Evolutionary conservation across 2,329 filamentous ascomycete genomes (phyloP).

Genomic region (Trichoderma guizhouense): DNA sequence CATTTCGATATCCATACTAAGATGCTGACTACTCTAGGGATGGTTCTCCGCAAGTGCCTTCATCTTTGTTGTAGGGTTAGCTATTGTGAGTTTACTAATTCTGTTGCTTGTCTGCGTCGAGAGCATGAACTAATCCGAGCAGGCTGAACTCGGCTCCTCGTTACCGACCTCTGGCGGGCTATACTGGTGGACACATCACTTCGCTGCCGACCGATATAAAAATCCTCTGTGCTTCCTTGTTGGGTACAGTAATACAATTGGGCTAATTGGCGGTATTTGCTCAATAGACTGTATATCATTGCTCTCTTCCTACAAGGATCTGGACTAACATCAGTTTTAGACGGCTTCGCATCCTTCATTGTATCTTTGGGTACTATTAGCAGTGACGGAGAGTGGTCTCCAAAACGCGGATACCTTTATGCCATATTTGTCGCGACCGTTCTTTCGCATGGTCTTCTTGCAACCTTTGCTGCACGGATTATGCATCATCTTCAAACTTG

Average conservation of each 20-base stretch:
- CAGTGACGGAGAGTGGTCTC: background rate
- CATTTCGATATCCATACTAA: background rate
- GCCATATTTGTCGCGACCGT: conserved; percentile 1
- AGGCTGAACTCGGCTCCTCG: conserved; percentile 5
- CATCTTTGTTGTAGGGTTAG: background rate
- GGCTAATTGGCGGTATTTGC: conserved; percentile 1
- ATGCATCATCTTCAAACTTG: conserved; percentile 10
- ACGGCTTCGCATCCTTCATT: conserved; percentile 5
- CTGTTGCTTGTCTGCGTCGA: background rate
- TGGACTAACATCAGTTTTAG: background rate
- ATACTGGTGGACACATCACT: conserved; percentile 10
- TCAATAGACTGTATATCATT: background rate
- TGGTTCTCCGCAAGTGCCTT: conserved; percentile 8
- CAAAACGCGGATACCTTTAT: background rate
- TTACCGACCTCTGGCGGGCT: background rate
- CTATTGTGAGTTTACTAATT: background rate
- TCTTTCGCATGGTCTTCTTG: background rate
- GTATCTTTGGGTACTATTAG: background rate
- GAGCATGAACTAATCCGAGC: background rate
- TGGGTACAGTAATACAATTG: background rate
- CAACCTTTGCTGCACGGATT: background rate
- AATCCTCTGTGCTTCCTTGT: background rate
- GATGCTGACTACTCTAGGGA: background rate
- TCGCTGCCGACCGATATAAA: background rate
- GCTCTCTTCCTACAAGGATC: fast-evolving